phyloP scores from a whole-genome alignment of 768 basidiomycete species.

The Lentinula detonsa region DNA sequence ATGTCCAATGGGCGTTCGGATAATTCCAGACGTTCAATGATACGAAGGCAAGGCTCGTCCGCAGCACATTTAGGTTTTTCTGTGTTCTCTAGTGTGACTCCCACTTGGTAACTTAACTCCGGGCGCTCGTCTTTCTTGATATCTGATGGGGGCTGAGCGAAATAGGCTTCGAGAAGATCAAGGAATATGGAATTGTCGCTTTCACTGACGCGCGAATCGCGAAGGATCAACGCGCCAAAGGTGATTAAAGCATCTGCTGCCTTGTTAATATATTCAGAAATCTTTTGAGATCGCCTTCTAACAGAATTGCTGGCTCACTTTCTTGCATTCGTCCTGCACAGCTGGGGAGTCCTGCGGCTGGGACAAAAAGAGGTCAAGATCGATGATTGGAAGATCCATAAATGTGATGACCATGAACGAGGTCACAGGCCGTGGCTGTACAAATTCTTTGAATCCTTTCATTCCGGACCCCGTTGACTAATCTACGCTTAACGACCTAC shows the following conservation, averaged over 20 bases:
- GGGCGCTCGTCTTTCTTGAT: constrained; percentile 78
- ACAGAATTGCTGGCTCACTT: constrained; percentile 30
- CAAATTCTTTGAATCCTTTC: not conserved
- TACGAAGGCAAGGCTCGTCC: constrained; percentile 72
- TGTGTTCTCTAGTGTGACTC: constrained; percentile 94
- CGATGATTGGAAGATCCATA: constrained; percentile 64
- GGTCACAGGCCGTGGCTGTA: not conserved
- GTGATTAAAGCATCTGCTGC: constrained; percentile 76
- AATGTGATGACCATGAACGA: not conserved
- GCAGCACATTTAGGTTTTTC: constrained; percentile 87
- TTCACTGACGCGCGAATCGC: constrained; percentile 80
- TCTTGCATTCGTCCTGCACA: constrained; percentile 57
- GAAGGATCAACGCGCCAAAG: constrained; percentile 83
- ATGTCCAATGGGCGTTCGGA: constrained; percentile 84
- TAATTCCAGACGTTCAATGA: constrained; percentile 74
- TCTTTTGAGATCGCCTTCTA: not conserved
- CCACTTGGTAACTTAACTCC: constrained; percentile 86
- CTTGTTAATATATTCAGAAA: constrained; percentile 25
- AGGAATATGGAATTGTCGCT: constrained; percentile 78
- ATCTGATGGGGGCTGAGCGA: constrained; percentile 57
- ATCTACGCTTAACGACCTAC: constrained; percentile 5
- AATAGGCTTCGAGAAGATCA: constrained; percentile 92
- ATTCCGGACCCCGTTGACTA: constrained; percentile 1
- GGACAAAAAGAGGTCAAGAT: constrained; percentile 68
- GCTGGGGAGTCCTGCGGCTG: constrained; percentile 35